phyloP scores from a whole-genome alignment of 371 early-diverging fungal genomes.

The Syncephalastrum monosporum region DNA sequence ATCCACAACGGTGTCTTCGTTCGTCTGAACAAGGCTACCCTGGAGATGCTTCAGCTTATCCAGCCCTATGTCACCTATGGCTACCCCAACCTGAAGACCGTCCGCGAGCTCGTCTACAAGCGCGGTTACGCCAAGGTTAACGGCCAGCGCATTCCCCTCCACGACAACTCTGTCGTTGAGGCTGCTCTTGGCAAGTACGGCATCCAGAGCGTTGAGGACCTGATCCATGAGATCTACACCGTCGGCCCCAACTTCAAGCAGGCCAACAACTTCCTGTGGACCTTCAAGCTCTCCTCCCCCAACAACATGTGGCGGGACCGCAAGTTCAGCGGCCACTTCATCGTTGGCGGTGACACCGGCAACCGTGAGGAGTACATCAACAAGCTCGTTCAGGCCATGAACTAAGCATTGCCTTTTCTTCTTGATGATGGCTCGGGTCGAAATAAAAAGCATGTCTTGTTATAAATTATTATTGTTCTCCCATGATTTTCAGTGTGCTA shows the following conservation, averaged over 20 bases:
- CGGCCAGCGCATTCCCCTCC: constrained; percentile 95
- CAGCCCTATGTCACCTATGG: constrained; percentile 98
- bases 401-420: constrained; percentile 1
- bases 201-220: constrained; percentile 98
- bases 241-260: constrained; percentile 89
- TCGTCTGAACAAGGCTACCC: constrained; percentile 97
- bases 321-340: constrained; percentile 93
- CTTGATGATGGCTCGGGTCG: too few relatives aligned
- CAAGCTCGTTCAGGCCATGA: constrained; percentile 95
- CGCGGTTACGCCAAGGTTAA: constrained; percentile 98
- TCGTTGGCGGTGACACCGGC: constrained; percentile 97
- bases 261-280: constrained; percentile 99
- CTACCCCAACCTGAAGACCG: constrained; percentile 97
- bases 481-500: too few relatives aligned
- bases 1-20: constrained; percentile 99
- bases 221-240: constrained; percentile 98
- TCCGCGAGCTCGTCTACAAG: constrained; percentile 99
- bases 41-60: constrained; percentile 98
- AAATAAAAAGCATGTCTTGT: too few relatives aligned
- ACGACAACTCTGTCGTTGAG: constrained; percentile 97
- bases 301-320: constrained; percentile 94
- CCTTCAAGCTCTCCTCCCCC: constrained; percentile 99
- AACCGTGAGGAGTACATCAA: constrained; percentile 97
- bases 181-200: constrained; percentile 92
- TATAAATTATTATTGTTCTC: too few relatives aligned